Base-by-base conservation (phyloP, 805 yeast genomes). In the Yarrowia alimentaria region DNA sequence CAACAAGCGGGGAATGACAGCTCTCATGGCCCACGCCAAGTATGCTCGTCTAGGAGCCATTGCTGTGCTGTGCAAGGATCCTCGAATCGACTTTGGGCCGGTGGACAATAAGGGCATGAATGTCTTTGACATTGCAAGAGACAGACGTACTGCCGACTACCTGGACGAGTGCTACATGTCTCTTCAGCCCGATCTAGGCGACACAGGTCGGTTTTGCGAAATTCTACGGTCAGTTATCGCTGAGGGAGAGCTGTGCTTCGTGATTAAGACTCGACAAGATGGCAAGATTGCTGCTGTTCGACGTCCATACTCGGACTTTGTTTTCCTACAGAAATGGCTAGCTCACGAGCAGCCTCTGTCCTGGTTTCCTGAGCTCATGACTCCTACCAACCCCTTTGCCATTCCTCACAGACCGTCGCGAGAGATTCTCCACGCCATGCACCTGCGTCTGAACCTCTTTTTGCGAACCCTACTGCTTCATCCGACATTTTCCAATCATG, bases 21-120 rank as follows among this genome's bases (percentile, higher is more conserved):
- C 98, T 0, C 61, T 89, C 53, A 79, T 82, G 74, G 70, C 80
- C 5, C 84, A 78, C 58, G 77, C 84, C 24, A 81, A 83, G 58
- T 87, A 81, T 63, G 81, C 80, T 57, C 70, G 94, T 40, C 33
- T 76, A 0, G 81, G 77, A 2, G 85, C 85, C 55, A 71, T 86
- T 14, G 61, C 65, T 28, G 67, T 65, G 3, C 64, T 91, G 0
- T 53, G 85, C 2, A 54, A 62, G 7, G 80, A 80, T 55, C 58
- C 68, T 0, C 65, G 83, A 22, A 64, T 85, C 3, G 75, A 78
- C 18, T 56, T 80, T 2, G 60, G 61, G 20, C 53, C 63, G 11
- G 52, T 58, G 7, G 68, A 66, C 47, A 42, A 33, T 24, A 54
- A 63, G 7, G 65, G 64, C 2, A 53, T 64, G 26, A 58, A 58